Conservation (phyloP, 2,329 filamentous ascomycete genomes). For the Botrytis aclada region DNA sequence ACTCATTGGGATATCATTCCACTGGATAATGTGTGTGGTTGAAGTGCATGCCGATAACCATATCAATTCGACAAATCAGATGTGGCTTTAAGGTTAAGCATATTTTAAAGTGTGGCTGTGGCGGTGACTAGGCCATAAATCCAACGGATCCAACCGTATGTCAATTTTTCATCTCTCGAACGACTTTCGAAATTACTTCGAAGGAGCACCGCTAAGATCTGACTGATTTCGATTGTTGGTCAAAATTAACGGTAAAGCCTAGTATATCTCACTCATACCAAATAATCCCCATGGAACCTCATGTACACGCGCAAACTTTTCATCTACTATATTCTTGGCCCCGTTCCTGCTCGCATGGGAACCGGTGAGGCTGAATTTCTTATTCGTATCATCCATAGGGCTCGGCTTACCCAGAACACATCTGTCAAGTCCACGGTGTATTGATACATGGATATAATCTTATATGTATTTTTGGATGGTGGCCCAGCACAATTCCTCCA, state of each 20-base stretch:
- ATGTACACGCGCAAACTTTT: neutral
- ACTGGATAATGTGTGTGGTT: neutral
- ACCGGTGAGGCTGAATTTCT: neutral
- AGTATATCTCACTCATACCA: neutral
- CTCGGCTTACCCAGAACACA: neutral
- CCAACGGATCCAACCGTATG: neutral
- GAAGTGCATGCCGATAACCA: neutral
- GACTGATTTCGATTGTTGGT: neutral
- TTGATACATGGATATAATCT: neutral
- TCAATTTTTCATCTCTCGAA: neutral
- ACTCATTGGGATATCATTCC: constrained; percentile 9
- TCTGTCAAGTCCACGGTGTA: neutral
- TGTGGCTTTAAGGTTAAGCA: constrained; percentile 5
- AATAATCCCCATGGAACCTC: neutral
- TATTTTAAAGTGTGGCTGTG: constrained; percentile 15
- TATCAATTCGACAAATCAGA: neutral
- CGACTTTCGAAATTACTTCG: neutral
- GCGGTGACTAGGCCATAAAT: neutral
- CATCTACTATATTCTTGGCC: neutral
- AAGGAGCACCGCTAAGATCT: neutral
- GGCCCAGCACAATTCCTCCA: neutral
- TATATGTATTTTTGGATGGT: neutral
- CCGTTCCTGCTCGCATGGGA: neutral
- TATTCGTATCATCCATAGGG: neutral
- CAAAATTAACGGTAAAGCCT: neutral